Evolutionary conservation across 1,284 basidiomycete species (phyloP), one percentile per base, ranked within the genome.

Genomic region (Tilletiaria anomala): DNA sequence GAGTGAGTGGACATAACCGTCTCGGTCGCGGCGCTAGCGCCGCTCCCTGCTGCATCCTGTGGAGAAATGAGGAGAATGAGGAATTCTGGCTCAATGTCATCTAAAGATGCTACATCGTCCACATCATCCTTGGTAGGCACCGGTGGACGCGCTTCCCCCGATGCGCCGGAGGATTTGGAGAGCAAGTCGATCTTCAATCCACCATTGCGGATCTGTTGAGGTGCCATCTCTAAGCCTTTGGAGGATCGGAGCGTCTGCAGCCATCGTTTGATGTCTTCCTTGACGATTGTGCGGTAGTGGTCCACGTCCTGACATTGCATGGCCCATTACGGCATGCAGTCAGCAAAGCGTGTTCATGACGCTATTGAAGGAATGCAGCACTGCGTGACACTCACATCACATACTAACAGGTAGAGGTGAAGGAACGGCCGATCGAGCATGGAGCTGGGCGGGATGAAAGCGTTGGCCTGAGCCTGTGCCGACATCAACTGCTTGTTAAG

Each of bases 241-340:
- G 48, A n/a, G 52, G 56, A 22, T 38, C 38, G 10, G 39, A 45
- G 34, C 48, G 48, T 20, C 43, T 51, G 6, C 2, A 32, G 38
- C 63, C 63, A 66, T 3, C 54, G 45, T 5, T 57, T 44, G 29
- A 66, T 61, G 31, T 65, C 59, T 29, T 57, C 57, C 45, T 60
- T 56, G 11, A 65, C 48, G 10, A 54, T 51, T 18, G 54, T 50
- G n/a, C 61, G 54, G 45, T 66, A 66, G 32, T 55, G 42, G 29
- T 65, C 62, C 43, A 48, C 61, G 42, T 65, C 62, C n/a, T n/a
- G n/a, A n/a, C n/a, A n/a, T n/a, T n/a, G n/a, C n/a, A n/a, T n/a
- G n/a, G n/a, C n/a, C n/a, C n/a, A n/a, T n/a, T n/a, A n/a, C n/a
- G n/a, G n/a, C n/a, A n/a, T n/a, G n/a, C n/a, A n/a, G n/a, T n/a